Conservation (phyloP, 495 filamentous ascomycete species). For the Penicillium egyptiacum region DNA sequence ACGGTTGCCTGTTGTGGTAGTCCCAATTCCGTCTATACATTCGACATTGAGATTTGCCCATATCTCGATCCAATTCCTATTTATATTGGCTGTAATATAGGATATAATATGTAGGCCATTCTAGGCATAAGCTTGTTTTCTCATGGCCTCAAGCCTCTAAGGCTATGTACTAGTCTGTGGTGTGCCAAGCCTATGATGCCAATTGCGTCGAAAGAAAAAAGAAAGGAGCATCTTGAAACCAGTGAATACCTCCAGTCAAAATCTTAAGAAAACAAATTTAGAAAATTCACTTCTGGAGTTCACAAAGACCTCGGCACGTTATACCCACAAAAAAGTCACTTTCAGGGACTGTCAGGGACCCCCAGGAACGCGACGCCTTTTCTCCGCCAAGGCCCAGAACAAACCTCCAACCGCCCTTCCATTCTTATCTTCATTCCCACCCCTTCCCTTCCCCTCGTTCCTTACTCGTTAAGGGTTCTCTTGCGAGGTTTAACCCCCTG, state of each 20-base stretch:
- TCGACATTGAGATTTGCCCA: not conserved
- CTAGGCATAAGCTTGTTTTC: not conserved
- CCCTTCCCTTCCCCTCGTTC: slow-evolving; percentile 15
- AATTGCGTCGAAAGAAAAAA: slow-evolving; percentile 15
- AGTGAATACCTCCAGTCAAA: not conserved
- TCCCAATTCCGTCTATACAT: not conserved
- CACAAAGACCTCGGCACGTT: not conserved
- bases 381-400: slow-evolving; percentile 12
- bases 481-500: slow-evolving; percentile 21
- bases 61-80: not conserved
- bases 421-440: slow-evolving; percentile 17
- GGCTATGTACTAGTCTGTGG: not conserved
- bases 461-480: slow-evolving; percentile 14
- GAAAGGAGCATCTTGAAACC: not conserved
- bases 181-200: slow-evolving; percentile 16
- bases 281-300: not conserved
- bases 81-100: not conserved
- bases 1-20: slow-evolving; percentile 6
- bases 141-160: not conserved
- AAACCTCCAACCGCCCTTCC: slow-evolving; percentile 17
- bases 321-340: slow-evolving; percentile 7
- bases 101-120: not conserved
- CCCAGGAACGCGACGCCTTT: not conserved
- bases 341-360: slow-evolving; percentile 5
- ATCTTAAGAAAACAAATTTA: not conserved